These are phyloP conservation scores for Cyclaneusma minus DNA, from an alignment of 2,329 filamentous ascomycete genomes.

Conservation along the genomic window DNA sequence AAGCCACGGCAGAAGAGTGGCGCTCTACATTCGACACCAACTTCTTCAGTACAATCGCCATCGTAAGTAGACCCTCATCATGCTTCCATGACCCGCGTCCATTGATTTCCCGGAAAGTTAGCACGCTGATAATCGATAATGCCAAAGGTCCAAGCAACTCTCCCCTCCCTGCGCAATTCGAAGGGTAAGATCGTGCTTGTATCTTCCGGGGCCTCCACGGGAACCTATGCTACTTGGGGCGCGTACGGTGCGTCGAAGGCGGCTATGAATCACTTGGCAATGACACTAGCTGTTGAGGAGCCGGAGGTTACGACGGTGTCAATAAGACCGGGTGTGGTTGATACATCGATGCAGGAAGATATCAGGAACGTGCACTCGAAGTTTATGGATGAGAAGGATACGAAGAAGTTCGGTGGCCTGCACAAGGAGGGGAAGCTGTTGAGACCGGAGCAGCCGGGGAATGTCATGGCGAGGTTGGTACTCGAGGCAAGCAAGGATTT, in stretches of 20 bases:
- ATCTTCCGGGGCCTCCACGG: slow-evolving; percentile 61
- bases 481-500: slow-evolving; percentile 48
- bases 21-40: slow-evolving; percentile 65
- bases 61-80: slow-evolving; percentile 56
- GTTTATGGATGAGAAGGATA: slow-evolving; percentile 40
- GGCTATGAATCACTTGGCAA: slow-evolving; percentile 63
- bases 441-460: slow-evolving; percentile 68
- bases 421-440: slow-evolving; percentile 59
- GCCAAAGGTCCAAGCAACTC: slow-evolving; percentile 52
- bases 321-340: slow-evolving; percentile 65
- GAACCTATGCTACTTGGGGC: slow-evolving; percentile 58
- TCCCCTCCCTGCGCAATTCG: slow-evolving; percentile 51
- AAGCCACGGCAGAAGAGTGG: slow-evolving; percentile 61
- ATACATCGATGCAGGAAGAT: slow-evolving; percentile 81
- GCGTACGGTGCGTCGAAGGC: slow-evolving; percentile 75
- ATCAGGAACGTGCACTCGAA: slow-evolving; percentile 57
- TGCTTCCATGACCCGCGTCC: too few species aligned
- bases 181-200: slow-evolving; percentile 62
- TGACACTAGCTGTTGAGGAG: slow-evolving; percentile 63
- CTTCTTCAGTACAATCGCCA: slow-evolving; percentile 65
- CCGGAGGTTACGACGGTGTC: slow-evolving; percentile 57
- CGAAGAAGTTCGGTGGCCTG: slow-evolving; percentile 49
- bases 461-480: slow-evolving; percentile 71
- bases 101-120: slow-evolving; percentile 14
- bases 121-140: too few species aligned